Base-by-base conservation (phyloP, 345 rosid genomes). In the Lagerstroemia speciosa region DNA sequence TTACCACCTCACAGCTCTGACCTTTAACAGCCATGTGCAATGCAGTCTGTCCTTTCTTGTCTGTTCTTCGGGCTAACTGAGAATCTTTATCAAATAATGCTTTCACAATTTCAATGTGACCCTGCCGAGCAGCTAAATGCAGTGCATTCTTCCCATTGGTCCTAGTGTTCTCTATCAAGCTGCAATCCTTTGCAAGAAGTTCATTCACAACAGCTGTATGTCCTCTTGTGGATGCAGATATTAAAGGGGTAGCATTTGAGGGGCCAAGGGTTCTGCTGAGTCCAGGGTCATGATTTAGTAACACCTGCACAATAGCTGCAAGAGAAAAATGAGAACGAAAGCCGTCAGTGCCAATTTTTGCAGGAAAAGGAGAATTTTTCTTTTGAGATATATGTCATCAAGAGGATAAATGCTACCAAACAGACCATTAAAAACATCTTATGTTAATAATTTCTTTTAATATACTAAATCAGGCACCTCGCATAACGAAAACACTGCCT, bases 21-120 rank as follows among this genome's bases (percentile, higher is more conserved):
- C 98, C 98, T 82, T 86, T 94, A 22, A 94, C 96, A 70, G 99
- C 98, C 99, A 89, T 85, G 75, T 94, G 99, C 78, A 91, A 78
- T 29, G 96, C 93, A 36, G 97, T 94, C 79, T 94, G 97, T 65
- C 99, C 96, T 80, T 89, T 94, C 84, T 81, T 91, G 78, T 94
- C 99, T 33, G 87, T 77, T 82, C 98, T 83, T 50, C 97, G 84
- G 5, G 98, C 99, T 75, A 94, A 71, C 57, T 89, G 99, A 19
- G 93, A 75, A 82, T 94, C 99, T 78, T 87, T 88, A 67, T 62
- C 69, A 1, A 94, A 87, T 73, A 94, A 79, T 66, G 98, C 90
- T 69, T 74, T 77, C 34, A 91, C 88, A 63, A 94, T 77, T 67
- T 87, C 98, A 41, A 88, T 91, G 75, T 89, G 89, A 7, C 93